Evolutionary conservation across 2,329 filamentous ascomycete genomes (phyloP).

Genomic region (Exophiala xenobiotica): DNA sequence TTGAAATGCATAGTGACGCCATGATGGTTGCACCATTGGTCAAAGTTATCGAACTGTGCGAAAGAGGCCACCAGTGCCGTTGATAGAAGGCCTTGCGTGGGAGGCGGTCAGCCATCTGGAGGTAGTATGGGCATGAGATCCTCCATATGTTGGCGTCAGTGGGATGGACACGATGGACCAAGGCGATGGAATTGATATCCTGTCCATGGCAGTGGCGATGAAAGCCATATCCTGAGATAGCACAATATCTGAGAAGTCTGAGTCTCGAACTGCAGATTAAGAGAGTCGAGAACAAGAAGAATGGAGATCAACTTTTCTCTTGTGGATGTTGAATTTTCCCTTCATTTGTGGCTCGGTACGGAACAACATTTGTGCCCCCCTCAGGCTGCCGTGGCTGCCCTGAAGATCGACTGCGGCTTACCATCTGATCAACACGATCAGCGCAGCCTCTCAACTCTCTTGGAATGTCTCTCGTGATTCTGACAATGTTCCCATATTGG

Average conservation of each 20-base stretch:
- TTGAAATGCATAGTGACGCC: constrained; percentile 15
- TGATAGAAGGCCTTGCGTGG: background rate
- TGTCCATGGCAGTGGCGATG: no score
- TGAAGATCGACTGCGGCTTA: background rate
- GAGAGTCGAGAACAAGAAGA: background rate
- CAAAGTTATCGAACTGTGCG: no score
- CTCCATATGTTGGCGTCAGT: background rate
- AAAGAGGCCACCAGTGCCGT: background rate
- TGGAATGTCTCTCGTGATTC: background rate
- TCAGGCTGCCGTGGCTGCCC: background rate
- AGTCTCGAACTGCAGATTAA: no score
- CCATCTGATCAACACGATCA: background rate
- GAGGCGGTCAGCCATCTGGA: constrained; percentile 17
- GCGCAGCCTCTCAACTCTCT: background rate
- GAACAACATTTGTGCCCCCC: background rate
- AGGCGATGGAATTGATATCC: background rate
- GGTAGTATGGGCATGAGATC: background rate
- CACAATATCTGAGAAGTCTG: no score
- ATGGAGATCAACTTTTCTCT: background rate
- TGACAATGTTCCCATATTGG: no score
- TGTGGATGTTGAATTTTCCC: no score
- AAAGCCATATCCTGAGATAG: no score
- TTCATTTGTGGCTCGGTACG: background rate
- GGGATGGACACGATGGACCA: background rate
- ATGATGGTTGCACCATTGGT: background rate